phyloP scores from a whole-genome alignment of 148 eudicot genomes.

The Nepenthes mirabilis region DNA sequence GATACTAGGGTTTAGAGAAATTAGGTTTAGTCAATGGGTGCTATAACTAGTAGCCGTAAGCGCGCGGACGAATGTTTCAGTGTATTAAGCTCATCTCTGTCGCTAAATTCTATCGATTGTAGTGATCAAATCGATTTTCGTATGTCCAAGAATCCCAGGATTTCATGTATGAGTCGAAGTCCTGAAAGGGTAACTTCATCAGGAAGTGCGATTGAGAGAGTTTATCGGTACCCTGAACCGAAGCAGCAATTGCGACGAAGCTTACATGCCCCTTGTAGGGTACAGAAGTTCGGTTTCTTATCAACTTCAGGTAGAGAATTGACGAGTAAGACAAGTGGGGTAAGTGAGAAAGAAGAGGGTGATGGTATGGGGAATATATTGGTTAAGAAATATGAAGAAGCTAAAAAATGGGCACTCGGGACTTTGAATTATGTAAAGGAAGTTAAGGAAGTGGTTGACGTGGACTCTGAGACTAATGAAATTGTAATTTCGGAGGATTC shows the following conservation, averaged over 20 bases:
- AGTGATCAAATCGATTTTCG: slow-evolving; percentile 21
- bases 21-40: slow-evolving; percentile 39
- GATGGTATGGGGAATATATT: slow-evolving; percentile 24
- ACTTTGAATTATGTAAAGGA: slow-evolving; percentile 11
- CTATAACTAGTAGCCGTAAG: slow-evolving; percentile 37
- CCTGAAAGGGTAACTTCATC: slow-evolving; percentile 7
- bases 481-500: slow-evolving; percentile 29
- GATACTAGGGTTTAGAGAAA: background rate
- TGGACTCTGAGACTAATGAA: slow-evolving; percentile 14
- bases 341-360: slow-evolving; percentile 3
- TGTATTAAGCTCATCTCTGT: slow-evolving; percentile 1
- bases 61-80: slow-evolving; percentile 31
- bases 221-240: slow-evolving; percentile 35
- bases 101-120: slow-evolving; percentile 12
- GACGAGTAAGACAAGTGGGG: slow-evolving; percentile 7
- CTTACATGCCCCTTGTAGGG: slow-evolving; percentile 61
- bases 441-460: slow-evolving; percentile 28
- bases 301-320: background rate
- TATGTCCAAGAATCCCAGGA: slow-evolving; percentile 41
- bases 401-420: slow-evolving; percentile 3
- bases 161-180: background rate
- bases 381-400: background rate
- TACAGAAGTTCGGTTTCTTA: slow-evolving; percentile 12
- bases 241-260: slow-evolving; percentile 24
- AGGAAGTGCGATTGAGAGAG: slow-evolving; percentile 20